These are phyloP conservation scores for Oryza nivara DNA, from an alignment of 176 grass and related monocot genomes.

Conservation along the genomic window DNA sequence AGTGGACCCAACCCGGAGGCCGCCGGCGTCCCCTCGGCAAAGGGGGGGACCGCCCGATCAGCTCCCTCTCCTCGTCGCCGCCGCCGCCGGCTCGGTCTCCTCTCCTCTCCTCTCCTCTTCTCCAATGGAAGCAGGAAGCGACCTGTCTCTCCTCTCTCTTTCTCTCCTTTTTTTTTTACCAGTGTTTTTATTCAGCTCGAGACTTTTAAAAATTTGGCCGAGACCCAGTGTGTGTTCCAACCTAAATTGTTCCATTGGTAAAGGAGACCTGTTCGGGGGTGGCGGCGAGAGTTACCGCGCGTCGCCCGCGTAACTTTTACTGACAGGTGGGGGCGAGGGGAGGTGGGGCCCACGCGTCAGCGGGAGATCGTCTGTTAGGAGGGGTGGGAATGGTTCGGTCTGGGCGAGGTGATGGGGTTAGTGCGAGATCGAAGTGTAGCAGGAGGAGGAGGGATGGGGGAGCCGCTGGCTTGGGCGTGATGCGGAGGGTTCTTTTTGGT, in stretches of 20 bases:
- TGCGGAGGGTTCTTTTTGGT: background rate
- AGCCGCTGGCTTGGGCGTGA: slow-evolving; percentile 43
- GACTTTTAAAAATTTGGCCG: slow-evolving; percentile 30
- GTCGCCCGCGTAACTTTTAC: accelerated
- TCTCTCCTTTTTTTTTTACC: background rate
- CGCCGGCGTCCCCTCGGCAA: background rate
- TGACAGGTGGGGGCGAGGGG: background rate
- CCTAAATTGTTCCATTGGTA: slow-evolving; percentile 45
- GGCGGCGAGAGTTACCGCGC: background rate
- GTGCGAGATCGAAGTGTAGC: background rate
- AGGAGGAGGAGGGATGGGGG: background rate
- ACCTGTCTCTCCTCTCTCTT: background rate
- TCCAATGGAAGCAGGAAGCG: background rate
- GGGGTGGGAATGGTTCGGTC: background rate
- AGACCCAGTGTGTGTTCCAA: slow-evolving; percentile 21
- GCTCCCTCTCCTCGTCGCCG: slow-evolving; percentile 18
- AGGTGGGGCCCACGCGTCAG: background rate
- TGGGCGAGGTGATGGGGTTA: background rate
- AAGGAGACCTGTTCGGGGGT: slow-evolving; percentile 22
- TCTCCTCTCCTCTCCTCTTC: background rate
- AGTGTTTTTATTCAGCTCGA: slow-evolving; percentile 12
- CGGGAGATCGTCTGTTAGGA: accelerated
- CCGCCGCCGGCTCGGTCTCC: slow-evolving; percentile 5
- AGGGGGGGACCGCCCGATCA: background rate
- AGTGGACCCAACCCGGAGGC: background rate